A percentile compares a stretch with the other conserved stretches of the same genome.
These are phyloP conservation scores for Leptoxyphium fumago DNA, from an alignment of 2,329 filamentous ascomycete species.

Conservation along the genomic window DNA sequence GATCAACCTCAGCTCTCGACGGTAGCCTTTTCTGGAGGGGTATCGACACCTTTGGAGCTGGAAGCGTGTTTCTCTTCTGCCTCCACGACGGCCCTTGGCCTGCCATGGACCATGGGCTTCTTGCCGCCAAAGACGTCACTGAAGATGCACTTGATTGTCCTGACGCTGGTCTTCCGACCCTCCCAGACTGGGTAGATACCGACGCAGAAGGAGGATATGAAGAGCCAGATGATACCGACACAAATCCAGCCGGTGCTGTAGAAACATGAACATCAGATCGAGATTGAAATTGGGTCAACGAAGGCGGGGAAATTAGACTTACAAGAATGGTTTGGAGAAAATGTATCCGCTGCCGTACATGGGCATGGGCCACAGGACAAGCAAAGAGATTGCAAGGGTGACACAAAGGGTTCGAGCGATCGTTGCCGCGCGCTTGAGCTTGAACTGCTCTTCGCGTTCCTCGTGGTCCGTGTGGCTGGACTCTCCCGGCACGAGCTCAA, in stretches of 20 bases:
- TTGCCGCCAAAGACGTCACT: slow-evolving; percentile 39
- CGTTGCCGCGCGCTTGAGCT: slow-evolving; percentile 28
- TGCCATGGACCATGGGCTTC: slow-evolving; percentile 16
- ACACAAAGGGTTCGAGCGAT: slow-evolving; percentile 45
- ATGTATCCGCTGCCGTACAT: slow-evolving; percentile 75
- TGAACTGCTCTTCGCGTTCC: slow-evolving; percentile 26
- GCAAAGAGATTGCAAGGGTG: slow-evolving; percentile 51
- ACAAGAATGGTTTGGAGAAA: slow-evolving; percentile 65
- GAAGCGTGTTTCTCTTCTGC: slow-evolving; percentile 13
- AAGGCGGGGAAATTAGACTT: neutral
- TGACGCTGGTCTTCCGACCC: slow-evolving; percentile 50
- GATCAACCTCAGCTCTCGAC: neutral
- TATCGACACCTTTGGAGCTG: slow-evolving; percentile 11
- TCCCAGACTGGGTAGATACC: slow-evolving; percentile 73
- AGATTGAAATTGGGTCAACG: neutral
- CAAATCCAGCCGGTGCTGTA: slow-evolving; percentile 46
- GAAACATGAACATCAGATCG: neutral
- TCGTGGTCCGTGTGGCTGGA: slow-evolving; percentile 21
- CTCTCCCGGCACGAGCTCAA: slow-evolving; percentile 48
- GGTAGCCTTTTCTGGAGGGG: slow-evolving; percentile 12
- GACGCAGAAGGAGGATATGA: slow-evolving; percentile 56
- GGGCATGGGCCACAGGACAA: slow-evolving; percentile 84
- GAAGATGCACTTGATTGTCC: slow-evolving; percentile 47
- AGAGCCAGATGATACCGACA: slow-evolving; percentile 70
- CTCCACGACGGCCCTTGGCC: slow-evolving; percentile 15